Base-by-base conservation (phyloP, 257 asterid species). In the Perilla frutescens region DNA sequence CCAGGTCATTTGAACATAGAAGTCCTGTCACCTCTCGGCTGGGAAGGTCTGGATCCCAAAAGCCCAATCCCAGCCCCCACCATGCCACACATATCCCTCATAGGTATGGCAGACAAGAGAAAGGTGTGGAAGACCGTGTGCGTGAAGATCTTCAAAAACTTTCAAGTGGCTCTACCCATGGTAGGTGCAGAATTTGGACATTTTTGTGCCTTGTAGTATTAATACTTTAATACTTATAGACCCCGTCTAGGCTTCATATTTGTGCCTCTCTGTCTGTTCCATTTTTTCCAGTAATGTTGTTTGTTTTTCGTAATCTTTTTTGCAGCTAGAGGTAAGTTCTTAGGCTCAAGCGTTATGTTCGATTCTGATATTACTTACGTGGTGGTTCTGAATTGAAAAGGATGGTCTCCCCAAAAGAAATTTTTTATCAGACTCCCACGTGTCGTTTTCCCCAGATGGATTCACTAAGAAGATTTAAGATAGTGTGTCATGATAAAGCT, bases 291-390 rank as follows among this genome's bases (percentile, higher is more conserved):
- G 66, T 80, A 75, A 87, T 77, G 67, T 61, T 20, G 26, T 79
- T 74, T 81, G n/a, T 68, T 84, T 76, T 81, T 71, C 70, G 66
- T 77, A 47, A 37, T 68, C 75, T 67, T 81, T 78, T 85, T 91
- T 87, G 98, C 99, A 88, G 99, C 93, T 86, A 92, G 94, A 92
- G 99, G 99, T 95, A 95, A 95, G 99, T 92, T 84, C 90, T 89
- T 89, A 77, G 81, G 88, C 85, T 83, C 94, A 85, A 91, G 93
- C 80, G 72, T 84, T 87, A 20, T 20, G 90, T 87, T 89, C 84
- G 91, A 86, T 90, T 87, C 88, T 90, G 89, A 79, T 87, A 86
- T 87, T 79, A 84, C 85, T 82, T 83, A 80, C 87, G 50, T 87
- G 92, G 97, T 86, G 95, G 86, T 83, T 86, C 89, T 91, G 91